phyloP scores from a whole-genome alignment of 352 stramenopile genomes.

The Phytopythium montanum region DNA sequence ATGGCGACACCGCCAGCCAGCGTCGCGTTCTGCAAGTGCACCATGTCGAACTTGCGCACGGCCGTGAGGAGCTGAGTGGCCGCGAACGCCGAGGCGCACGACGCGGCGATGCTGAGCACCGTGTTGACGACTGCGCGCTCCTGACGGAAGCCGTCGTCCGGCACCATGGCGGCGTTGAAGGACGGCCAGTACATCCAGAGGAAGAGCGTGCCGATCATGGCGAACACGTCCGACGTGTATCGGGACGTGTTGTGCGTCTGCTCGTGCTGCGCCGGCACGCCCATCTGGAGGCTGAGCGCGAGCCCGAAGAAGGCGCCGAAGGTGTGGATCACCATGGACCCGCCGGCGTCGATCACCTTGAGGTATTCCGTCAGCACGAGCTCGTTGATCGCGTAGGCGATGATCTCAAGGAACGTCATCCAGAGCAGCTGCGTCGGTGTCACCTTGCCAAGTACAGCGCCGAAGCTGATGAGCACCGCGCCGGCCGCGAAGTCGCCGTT shows the following conservation, averaged over 20 bases:
- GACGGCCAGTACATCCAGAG: conserved; percentile 85
- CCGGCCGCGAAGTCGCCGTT: conserved; percentile 71
- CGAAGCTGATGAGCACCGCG: conserved; percentile 72
- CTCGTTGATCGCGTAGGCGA: conserved; percentile 75
- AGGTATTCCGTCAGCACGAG: conserved; percentile 48
- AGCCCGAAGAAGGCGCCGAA: conserved; percentile 81
- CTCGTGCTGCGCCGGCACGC: conserved; percentile 23
- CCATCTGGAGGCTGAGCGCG: conserved; percentile 45
- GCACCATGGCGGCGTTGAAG: conserved; percentile 76
- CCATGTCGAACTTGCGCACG: conserved; percentile 67
- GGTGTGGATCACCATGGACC: conserved; percentile 80
- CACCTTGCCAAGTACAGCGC: conserved; percentile 61
- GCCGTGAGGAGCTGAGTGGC: conserved; percentile 26
- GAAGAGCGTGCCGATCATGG: conserved; percentile 78
- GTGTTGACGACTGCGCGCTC: conserved; percentile 68
- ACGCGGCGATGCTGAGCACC: conserved; percentile 51
- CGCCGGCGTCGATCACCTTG: conserved; percentile 67
- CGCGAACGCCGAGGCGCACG: conserved; percentile 52
- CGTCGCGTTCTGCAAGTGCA: conserved; percentile 83
- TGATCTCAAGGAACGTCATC: conserved; percentile 65
- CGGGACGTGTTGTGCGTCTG: conserved; percentile 55
- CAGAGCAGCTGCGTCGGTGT: conserved; percentile 66
- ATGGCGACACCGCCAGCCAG: conserved; percentile 78
- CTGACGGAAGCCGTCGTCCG: conserved; percentile 48
- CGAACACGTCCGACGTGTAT: conserved; percentile 60